Evolutionary conservation across 139 green algal species (phyloP).

Genomic region (Chara braunii): DNA sequence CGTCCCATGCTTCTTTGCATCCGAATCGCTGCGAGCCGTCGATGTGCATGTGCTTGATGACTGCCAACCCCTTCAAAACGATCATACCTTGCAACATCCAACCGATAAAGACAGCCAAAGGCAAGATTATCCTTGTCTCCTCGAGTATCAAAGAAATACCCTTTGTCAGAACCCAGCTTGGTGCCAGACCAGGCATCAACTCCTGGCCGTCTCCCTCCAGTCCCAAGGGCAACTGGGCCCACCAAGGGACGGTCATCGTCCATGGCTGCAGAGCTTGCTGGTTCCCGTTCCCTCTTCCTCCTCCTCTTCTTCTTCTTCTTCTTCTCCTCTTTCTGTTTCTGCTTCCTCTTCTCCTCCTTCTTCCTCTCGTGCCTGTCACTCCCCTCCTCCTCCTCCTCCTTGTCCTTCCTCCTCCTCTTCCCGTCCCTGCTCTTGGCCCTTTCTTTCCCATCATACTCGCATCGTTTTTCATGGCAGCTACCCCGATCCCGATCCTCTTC

Average conservation of each 20-base stretch:
- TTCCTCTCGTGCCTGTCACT: not conserved
- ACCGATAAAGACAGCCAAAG: constrained; percentile 31
- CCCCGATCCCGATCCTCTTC: not conserved
- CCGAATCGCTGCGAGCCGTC: no score
- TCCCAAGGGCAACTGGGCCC: not conserved
- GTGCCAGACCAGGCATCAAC: constrained; percentile 6
- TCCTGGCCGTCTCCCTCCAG: constrained; percentile 9
- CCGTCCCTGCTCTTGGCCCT: not conserved
- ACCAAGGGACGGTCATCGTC: not conserved
- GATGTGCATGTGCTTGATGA: no score
- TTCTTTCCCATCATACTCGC: not conserved
- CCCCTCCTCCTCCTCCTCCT: not conserved
- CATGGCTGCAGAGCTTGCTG: not conserved
- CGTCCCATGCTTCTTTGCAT: no score
- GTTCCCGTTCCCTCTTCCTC: constrained; percentile 6
- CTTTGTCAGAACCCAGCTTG: not conserved
- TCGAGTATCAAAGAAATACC: constrained; percentile 37
- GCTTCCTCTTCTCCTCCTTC: constrained; percentile 1
- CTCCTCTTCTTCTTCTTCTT: constrained; percentile 5
- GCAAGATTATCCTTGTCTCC: constrained; percentile 32
- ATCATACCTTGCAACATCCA: constrained; percentile 20
- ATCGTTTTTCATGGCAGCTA: not conserved
- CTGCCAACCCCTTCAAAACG: no score
- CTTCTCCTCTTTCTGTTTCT: constrained; percentile 10
- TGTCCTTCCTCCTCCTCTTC: not conserved